phyloP scores from a whole-genome alignment of 2,329 filamentous ascomycete species.

The Ceratocystis ficicola region DNA sequence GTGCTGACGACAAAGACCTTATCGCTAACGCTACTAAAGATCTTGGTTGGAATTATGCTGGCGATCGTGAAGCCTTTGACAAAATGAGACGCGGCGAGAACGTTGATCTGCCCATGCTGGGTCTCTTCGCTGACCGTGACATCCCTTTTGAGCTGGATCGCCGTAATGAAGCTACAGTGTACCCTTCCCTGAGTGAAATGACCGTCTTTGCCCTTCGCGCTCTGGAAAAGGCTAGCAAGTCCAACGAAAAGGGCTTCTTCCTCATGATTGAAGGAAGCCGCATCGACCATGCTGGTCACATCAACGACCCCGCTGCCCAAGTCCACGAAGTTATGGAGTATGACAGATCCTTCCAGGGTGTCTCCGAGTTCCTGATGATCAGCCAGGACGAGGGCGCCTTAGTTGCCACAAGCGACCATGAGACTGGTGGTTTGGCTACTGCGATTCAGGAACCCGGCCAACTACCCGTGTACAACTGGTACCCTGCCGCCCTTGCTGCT shows the following conservation, averaged over 20 bases:
- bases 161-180: slow-evolving; percentile 60
- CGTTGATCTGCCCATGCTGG: slow-evolving; percentile 68
- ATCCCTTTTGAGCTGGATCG: slow-evolving; percentile 93
- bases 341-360: slow-evolving; percentile 70
- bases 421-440: slow-evolving; percentile 78
- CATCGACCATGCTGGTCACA: slow-evolving; percentile 88
- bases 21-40: slow-evolving; percentile 59
- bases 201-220: slow-evolving; percentile 66
- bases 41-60: slow-evolving; percentile 66
- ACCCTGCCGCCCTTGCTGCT: slow-evolving; percentile 61
- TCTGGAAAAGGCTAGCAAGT: slow-evolving; percentile 65
- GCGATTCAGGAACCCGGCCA: slow-evolving; percentile 53
- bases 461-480: slow-evolving; percentile 58
- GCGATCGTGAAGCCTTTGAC: slow-evolving; percentile 63
- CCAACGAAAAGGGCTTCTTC: slow-evolving; percentile 89
- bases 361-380: slow-evolving; percentile 70
- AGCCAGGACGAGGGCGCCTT: slow-evolving; percentile 65
- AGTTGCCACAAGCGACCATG: slow-evolving; percentile 87
- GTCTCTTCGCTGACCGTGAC: slow-evolving; percentile 69
- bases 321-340: slow-evolving; percentile 92
- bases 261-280: slow-evolving; percentile 95
- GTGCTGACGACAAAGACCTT: slow-evolving; percentile 65
- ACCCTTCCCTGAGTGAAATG: slow-evolving; percentile 89
- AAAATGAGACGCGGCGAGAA: slow-evolving; percentile 52
- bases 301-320: slow-evolving; percentile 71